phyloP scores from a whole-genome alignment of 208 protist genomes.

The Crithidia sp. region DNA sequence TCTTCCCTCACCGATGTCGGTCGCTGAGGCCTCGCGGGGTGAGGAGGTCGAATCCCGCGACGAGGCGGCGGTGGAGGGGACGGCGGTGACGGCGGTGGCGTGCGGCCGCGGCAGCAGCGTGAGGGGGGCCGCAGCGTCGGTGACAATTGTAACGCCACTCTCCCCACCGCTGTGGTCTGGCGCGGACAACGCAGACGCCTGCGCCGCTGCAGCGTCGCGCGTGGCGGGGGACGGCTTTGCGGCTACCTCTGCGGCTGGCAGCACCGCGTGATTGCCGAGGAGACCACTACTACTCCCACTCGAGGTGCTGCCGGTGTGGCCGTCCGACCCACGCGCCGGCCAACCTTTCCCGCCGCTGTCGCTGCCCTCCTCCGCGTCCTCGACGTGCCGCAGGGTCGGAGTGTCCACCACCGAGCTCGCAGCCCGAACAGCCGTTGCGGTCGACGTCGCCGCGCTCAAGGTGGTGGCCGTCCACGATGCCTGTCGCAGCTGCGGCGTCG shows the following conservation, averaged over 20 bases:
- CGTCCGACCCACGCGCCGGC: too few relatives aligned
- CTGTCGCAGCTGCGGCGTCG: constrained; percentile 5
- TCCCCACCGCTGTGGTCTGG: too few relatives aligned
- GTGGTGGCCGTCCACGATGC: constrained; percentile 1
- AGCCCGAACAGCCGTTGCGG: neutral
- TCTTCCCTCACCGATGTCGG: neutral
- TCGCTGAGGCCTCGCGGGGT: neutral
- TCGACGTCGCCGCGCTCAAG: constrained; percentile 10
- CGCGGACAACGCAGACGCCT: too few relatives aligned
- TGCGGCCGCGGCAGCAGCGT: neutral
- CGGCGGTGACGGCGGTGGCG: neutral
- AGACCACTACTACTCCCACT: too few relatives aligned
- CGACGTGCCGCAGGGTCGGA: neutral
- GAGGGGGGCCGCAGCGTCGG: too few relatives aligned
- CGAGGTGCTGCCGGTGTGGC: too few relatives aligned
- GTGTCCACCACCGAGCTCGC: constrained; percentile 4
- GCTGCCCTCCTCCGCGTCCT: neutral
- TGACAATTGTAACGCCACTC: too few relatives aligned
- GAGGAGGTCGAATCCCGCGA: neutral
- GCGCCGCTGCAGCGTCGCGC: too few relatives aligned
- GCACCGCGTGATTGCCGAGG: neutral
- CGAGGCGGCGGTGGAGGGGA: neutral
- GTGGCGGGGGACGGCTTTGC: too few relatives aligned
- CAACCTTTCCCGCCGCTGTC: neutral
- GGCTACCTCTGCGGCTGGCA: too few relatives aligned